Conservation (phyloP, 2,329 filamentous ascomycete genomes). For the Gremmenia infestans region DNA sequence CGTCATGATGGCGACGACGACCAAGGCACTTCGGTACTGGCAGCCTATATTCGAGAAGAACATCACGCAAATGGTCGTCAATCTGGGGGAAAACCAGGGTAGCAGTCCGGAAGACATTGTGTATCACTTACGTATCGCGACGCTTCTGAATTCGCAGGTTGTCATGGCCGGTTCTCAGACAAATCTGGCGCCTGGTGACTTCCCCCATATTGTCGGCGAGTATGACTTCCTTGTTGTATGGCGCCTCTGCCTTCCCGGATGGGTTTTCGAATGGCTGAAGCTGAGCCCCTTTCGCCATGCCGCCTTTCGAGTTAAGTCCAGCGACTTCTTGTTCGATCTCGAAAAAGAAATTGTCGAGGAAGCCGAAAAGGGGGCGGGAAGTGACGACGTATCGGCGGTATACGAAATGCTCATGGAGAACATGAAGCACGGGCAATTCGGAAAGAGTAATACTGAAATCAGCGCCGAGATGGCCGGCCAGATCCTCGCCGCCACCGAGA, state of each 20-base stretch:
- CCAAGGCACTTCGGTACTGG: constrained; percentile 5
- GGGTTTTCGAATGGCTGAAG: constrained; percentile 9
- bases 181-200: constrained; percentile 2
- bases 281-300: constrained; percentile 3
- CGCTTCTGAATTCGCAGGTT: constrained; percentile 7
- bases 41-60: constrained; percentile 6
- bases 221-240: constrained; percentile 15
- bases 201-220: constrained; percentile 11
- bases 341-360: constrained; percentile 1
- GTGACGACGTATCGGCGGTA: constrained; percentile 1
- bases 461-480: constrained; percentile 7
- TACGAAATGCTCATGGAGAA: constrained; percentile 2
- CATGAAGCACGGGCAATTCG: background rate
- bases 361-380: background rate
- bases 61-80: constrained; percentile 3
- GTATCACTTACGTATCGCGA: constrained; percentile 6
- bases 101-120: constrained; percentile 7
- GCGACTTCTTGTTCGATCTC: constrained; percentile 8
- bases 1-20: constrained; percentile 11
- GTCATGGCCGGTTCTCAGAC: constrained; percentile 7
- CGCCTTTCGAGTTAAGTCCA: constrained; percentile 4
- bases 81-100: background rate
- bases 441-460: background rate
- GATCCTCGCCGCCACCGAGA: constrained; percentile 10
- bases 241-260: constrained; percentile 11